Base-by-base conservation (phyloP, 148 eudicot species). In the Nepenthes gracilis region DNA sequence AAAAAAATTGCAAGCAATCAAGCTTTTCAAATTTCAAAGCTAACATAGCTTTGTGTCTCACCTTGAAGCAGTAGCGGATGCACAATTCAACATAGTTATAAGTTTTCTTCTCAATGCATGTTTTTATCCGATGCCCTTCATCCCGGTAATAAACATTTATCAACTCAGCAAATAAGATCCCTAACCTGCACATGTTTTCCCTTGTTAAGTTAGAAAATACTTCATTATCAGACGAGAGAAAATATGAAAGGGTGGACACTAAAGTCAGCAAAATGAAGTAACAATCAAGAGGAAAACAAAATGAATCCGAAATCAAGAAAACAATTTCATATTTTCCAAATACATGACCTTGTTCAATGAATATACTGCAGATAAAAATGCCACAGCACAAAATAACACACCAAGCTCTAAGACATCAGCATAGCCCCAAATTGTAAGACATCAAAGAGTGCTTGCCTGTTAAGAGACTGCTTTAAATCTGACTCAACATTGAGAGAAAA, bases 51-150 rank as follows among this genome's bases (percentile, higher is more conserved):
- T 11, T 49, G 12, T 49, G n/a, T 57, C 81, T 57, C 57, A 93
- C 97, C 83, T 93, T 93, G 69, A 93, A 89, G 75, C 89, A 84
- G 68, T 78, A 88, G 57, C 99, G 95, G 60, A 86, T 78, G 64
- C 79, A 73, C 81, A 86, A 73, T 85, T 89, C 97, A 38, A 81
- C 62, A 32, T 85, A 81, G 43, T 65, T 71, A 65, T 76, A 75
- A 68, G 60, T 93, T 68, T 86, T 93, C 79, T 73, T 89, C 66
- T 93, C 99, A 56, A 93, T 77, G 47, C 91, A 85, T 58, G 79
- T 67, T 81, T 81, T 93, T 47, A 93, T 70, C 64, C 87, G 81
- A 55, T 87, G 79, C 63, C 99, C 95, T 82, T 89, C 99, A 59
- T 93, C 97, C 62, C 89, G 75, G 61, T 89, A 93, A 78, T 82